These are phyloP conservation scores for Neofusicoccum cordaticola DNA, from an alignment of 2,329 filamentous ascomycete genomes.

Conservation along the genomic window DNA sequence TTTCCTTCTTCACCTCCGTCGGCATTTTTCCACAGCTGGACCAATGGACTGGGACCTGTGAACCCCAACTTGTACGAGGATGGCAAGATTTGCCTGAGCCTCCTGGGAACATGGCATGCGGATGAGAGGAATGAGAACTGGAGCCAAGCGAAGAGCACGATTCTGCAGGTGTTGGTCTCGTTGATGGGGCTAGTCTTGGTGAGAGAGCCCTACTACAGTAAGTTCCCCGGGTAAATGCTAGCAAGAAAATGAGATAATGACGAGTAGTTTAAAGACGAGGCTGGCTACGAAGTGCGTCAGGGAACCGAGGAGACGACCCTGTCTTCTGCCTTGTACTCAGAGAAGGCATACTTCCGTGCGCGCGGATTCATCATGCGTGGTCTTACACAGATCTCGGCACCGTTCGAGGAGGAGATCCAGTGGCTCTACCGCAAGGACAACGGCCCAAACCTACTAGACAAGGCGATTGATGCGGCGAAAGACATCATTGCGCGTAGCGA, in stretches of 20 bases:
- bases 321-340: constrained; percentile 51
- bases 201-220: constrained; percentile 59
- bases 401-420: constrained; percentile 51
- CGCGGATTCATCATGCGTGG: constrained; percentile 51
- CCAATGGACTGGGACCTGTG: constrained; percentile 49
- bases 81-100: constrained; percentile 59
- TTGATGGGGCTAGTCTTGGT: constrained; percentile 58
- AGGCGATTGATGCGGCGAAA: constrained; percentile 43
- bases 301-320: constrained; percentile 46
- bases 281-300: constrained; percentile 56
- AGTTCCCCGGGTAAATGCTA: constrained; percentile 20
- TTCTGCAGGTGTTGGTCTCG: constrained; percentile 58
- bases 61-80: constrained; percentile 64
- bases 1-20: constrained; percentile 54
- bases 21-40: constrained; percentile 62
- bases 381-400: constrained; percentile 41
- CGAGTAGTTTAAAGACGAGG: constrained; percentile 49
- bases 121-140: constrained; percentile 53
- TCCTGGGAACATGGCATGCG: constrained; percentile 60
- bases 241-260: not conserved
- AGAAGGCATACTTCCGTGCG: constrained; percentile 54
- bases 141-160: constrained; percentile 51
- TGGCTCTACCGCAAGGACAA: constrained; percentile 48
- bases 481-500: constrained; percentile 40
- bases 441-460: constrained; percentile 42